These are phyloP conservation scores for Yarrowia bubula DNA, from an alignment of 805 yeast species.

Conservation along the genomic window DNA sequence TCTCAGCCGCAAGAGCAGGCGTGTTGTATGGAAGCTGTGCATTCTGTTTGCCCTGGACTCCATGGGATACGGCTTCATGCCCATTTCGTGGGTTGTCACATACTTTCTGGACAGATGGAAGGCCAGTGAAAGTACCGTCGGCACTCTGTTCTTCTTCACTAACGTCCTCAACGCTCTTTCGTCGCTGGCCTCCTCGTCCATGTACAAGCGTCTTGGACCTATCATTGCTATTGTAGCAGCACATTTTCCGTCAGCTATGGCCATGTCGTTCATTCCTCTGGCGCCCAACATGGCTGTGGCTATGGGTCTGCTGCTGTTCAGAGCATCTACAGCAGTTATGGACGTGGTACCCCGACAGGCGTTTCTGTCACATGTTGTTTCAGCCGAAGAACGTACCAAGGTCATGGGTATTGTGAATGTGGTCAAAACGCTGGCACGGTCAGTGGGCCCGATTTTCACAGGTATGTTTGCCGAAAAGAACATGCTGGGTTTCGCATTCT, in stretches of 20 bases:
- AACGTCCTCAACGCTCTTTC: constrained; percentile 64
- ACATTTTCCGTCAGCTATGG: constrained; percentile 74
- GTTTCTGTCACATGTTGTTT: constrained; percentile 64
- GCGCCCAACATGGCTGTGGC: constrained; percentile 47
- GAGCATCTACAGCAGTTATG: constrained; percentile 71
- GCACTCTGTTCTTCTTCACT: constrained; percentile 61
- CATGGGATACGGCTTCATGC: constrained; percentile 84
- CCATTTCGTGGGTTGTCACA: constrained; percentile 83
- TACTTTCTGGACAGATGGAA: constrained; percentile 62
- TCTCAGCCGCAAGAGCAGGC: constrained; percentile 32
- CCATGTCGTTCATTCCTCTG: constrained; percentile 55
- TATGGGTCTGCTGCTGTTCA: constrained; percentile 50
- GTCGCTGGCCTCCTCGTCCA: constrained; percentile 70
- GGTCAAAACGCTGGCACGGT: constrained; percentile 79
- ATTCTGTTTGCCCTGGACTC: constrained; percentile 74
- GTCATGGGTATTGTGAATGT: constrained; percentile 85
- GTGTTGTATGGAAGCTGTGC: constrained; percentile 30
- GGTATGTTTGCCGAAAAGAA: constrained; percentile 61
- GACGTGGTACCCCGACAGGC: constrained; percentile 92
- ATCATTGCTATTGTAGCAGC: constrained; percentile 69
- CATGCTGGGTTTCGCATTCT: constrained; percentile 37
- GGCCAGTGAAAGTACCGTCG: constrained; percentile 56
- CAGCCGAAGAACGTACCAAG: constrained; percentile 61
- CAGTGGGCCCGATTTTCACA: constrained; percentile 76
- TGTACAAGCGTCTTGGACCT: constrained; percentile 72